phyloP scores from a whole-genome alignment of 2,329 filamentous ascomycete species.

The Thielaviopsis punctulata region DNA sequence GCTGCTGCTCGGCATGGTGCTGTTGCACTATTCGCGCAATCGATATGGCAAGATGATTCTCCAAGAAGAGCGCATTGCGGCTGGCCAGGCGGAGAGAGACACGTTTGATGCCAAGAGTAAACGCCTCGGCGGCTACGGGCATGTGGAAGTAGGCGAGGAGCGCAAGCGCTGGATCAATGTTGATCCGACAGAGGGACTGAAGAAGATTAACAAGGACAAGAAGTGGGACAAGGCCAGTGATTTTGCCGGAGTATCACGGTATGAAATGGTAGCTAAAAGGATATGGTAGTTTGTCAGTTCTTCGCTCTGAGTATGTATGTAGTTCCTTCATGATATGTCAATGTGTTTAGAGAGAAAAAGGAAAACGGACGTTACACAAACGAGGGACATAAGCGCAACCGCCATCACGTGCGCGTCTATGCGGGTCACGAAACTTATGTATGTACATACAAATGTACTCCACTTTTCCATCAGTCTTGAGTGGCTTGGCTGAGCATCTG shows the following conservation, averaged over 20 bases:
- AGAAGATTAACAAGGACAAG: slow-evolving; percentile 28
- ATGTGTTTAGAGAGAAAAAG: too few relatives aligned
- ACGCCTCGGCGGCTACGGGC: slow-evolving; percentile 64
- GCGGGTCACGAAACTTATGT: too few relatives aligned
- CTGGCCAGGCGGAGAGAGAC: slow-evolving; percentile 25
- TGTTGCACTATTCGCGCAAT: slow-evolving; percentile 62
- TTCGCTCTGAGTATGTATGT: background rate
- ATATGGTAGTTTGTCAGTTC: slow-evolving; percentile 75
- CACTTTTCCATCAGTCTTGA: background rate
- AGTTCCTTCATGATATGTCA: background rate
- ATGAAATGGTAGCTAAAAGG: slow-evolving; percentile 90
- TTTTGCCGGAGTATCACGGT: slow-evolving; percentile 56
- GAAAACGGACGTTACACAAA: too few relatives aligned
- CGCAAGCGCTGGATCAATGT: slow-evolving; percentile 71
- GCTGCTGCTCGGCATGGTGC: slow-evolving; percentile 70
- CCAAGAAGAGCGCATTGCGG: slow-evolving; percentile 36
- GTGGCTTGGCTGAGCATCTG: too few relatives aligned
- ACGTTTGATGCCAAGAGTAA: slow-evolving; percentile 51
- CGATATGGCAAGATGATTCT: slow-evolving; percentile 69
- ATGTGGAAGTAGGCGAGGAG: slow-evolving; percentile 79
- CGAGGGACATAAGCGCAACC: too few relatives aligned
- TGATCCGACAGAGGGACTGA: slow-evolving; percentile 59
- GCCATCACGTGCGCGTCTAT: too few relatives aligned
- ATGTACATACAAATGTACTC: too few relatives aligned
- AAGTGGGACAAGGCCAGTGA: slow-evolving; percentile 28